Base-by-base conservation (phyloP, 2,329 filamentous ascomycete genomes). In the Hypoxylon sp. region DNA sequence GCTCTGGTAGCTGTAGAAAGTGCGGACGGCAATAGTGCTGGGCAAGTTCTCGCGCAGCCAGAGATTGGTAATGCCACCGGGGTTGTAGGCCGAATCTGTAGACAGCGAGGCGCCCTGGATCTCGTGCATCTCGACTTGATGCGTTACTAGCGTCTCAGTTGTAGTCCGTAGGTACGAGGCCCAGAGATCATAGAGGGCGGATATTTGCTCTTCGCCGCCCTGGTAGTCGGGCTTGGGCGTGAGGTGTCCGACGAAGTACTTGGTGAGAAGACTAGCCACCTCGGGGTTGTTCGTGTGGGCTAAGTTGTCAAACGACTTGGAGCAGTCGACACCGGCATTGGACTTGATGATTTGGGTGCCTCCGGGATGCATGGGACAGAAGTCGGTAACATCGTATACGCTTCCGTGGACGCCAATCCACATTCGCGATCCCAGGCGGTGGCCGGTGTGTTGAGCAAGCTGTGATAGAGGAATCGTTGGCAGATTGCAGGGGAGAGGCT, bases 271-370 rank as follows among this genome's bases (percentile, higher is more conserved):
- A 68, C 81, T 84, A 4, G 79, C 76, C 0, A 85, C 83, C 67
- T 85, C 83, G 0, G 84, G 82, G 52, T 86, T 85, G 65, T 82
- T 84, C 1, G 82, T 84, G 67, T 86, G 84, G 0, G 82, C 83
- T 3, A 86, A 78, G 48, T 83, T 80, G 65, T 86, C 83, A 48
- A 86, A 86, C 0, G 82, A 82, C 63, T 80, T 78, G 6, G 79
- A 79, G 60, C 83, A 85, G 67, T 86, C 84, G 0, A 84, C 79
- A n/a, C 84, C 83, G 0, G 83, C 83, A 57, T 85, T 85, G 2
- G 81, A 84, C 62, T 82, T 82, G 68, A 86, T 80, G 63, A 85
- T 85, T 11, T 84, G 75, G 0, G 80, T 84, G 7, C 82, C 83
- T 3, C 83, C 83, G 0, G 83, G 83, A 54, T 86, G 83, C 80